Conservation (phyloP, 1,284 basidiomycete genomes). For the Thecaphora frezii region DNA sequence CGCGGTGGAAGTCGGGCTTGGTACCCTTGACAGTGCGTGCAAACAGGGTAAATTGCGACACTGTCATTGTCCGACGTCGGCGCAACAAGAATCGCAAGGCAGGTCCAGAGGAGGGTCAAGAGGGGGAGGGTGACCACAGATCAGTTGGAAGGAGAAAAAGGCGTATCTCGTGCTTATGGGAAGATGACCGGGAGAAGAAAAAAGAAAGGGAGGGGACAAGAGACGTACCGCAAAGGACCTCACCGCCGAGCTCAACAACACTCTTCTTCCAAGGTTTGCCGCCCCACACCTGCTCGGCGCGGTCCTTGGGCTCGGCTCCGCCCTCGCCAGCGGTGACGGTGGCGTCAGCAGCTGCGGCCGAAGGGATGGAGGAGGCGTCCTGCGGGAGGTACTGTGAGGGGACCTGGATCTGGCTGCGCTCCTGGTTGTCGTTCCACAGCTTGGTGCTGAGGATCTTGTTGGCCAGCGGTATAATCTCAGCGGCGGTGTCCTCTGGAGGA, state of each 20-base stretch:
- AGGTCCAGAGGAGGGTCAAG: no score
- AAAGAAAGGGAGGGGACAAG: neutral
- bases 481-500: slow-evolving; percentile 37
- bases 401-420: slow-evolving; percentile 18
- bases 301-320: slow-evolving; percentile 6
- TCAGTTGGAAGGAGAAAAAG: no score
- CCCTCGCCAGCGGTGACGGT: slow-evolving; percentile 1
- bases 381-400: slow-evolving; percentile 32
- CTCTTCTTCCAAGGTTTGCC: slow-evolving; percentile 48
- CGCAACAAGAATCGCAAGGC: no score
- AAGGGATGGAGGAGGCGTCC: neutral
- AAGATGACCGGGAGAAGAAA: no score
- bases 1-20: slow-evolving; percentile 55
- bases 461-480: slow-evolving; percentile 37
- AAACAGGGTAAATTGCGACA: slow-evolving; percentile 56
- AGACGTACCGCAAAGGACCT: slow-evolving; percentile 46
- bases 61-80: slow-evolving; percentile 5
- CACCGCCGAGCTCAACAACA: slow-evolving; percentile 48
- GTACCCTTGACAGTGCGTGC: slow-evolving; percentile 53
- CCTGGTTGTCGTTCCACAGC: slow-evolving; percentile 51
- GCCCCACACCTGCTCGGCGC: slow-evolving; percentile 43
- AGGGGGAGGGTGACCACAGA: no score
- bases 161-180: no score
- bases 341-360: neutral
- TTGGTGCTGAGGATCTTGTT: slow-evolving; percentile 47